These are phyloP conservation scores for Pyrus pyrifolia DNA, from an alignment of 306 rosid genomes.

Conservation along the genomic window DNA sequence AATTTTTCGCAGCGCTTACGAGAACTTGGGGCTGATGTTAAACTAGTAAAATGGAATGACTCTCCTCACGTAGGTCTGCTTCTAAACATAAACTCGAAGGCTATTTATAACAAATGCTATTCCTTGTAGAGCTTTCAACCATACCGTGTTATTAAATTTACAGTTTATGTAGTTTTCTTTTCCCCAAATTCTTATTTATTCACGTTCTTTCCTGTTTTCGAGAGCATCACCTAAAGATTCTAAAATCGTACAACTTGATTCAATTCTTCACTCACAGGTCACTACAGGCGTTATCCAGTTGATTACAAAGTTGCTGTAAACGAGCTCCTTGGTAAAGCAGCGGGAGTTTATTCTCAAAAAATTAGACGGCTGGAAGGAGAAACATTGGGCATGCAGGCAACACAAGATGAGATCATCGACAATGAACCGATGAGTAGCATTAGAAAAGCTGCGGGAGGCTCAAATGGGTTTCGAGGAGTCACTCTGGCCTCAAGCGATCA, in stretches of 20 bases:
- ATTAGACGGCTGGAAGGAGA: slow-evolving; percentile 37
- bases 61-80: slow-evolving; percentile 86
- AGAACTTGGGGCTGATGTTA: slow-evolving; percentile 81
- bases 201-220: too few species aligned
- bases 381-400: slow-evolving; percentile 38
- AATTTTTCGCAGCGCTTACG: slow-evolving; percentile 60
- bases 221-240: too few species aligned
- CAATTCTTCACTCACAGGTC: slow-evolving; percentile 46
- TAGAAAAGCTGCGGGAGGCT: slow-evolving; percentile 55
- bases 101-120: neutral
- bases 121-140: neutral
- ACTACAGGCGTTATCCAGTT: slow-evolving; percentile 50
- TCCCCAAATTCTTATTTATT: too few species aligned
- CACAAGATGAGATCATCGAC: slow-evolving; percentile 30
- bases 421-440: slow-evolving; percentile 29
- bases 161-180: too few species aligned
- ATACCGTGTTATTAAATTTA: too few species aligned
- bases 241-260: slow-evolving; percentile 4
- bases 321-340: slow-evolving; percentile 71
- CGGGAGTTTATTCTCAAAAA: slow-evolving; percentile 37
- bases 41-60: slow-evolving; percentile 66
- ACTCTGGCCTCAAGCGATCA: slow-evolving; percentile 44
- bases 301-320: slow-evolving; percentile 65
- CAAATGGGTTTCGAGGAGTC: slow-evolving; percentile 55
- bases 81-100: slow-evolving; percentile 12